phyloP scores from a whole-genome alignment of 352 stramenopile species.

The Phytopythium litorale region DNA sequence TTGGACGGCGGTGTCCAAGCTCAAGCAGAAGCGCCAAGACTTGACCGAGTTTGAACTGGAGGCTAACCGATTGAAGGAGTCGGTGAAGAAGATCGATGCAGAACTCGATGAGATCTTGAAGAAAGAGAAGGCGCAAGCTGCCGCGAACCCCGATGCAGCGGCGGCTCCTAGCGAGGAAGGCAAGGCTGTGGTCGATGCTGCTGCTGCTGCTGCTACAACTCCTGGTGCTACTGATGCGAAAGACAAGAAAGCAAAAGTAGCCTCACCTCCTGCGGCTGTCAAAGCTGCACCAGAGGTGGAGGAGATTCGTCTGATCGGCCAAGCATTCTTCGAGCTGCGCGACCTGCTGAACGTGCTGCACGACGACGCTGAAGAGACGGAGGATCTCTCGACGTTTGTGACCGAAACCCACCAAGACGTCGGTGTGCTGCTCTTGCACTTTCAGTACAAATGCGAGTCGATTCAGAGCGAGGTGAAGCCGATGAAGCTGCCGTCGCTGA shows the following conservation, averaged over 20 bases:
- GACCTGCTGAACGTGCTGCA: constrained; percentile 41
- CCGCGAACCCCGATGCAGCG: background rate
- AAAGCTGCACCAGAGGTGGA: background rate
- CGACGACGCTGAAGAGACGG: constrained; percentile 33
- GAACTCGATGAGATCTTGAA: constrained; percentile 10
- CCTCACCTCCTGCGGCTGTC: background rate
- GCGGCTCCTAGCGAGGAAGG: background rate
- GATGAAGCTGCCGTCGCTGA: constrained; percentile 11
- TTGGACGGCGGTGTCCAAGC: constrained; percentile 30
- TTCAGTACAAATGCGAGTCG: constrained; percentile 44
- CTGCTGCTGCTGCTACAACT: background rate
- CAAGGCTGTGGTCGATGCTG: background rate
- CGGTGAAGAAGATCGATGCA: constrained; percentile 8
- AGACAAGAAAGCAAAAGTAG: background rate
- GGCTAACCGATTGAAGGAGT: constrained; percentile 10
- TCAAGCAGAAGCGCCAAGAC: constrained; percentile 43
- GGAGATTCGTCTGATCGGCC: constrained; percentile 32
- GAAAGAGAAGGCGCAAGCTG: background rate
- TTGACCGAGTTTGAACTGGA: constrained; percentile 30
- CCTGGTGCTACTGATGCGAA: background rate
- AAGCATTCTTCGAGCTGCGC: constrained; percentile 38
- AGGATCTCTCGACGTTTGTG: constrained; percentile 34
- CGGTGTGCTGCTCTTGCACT: constrained; percentile 32
- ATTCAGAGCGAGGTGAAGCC: constrained; percentile 19
- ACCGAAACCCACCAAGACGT: constrained; percentile 34